Conservation (phyloP, 164 flowering plant genomes). For the Nymphaea thermarum region DNA sequence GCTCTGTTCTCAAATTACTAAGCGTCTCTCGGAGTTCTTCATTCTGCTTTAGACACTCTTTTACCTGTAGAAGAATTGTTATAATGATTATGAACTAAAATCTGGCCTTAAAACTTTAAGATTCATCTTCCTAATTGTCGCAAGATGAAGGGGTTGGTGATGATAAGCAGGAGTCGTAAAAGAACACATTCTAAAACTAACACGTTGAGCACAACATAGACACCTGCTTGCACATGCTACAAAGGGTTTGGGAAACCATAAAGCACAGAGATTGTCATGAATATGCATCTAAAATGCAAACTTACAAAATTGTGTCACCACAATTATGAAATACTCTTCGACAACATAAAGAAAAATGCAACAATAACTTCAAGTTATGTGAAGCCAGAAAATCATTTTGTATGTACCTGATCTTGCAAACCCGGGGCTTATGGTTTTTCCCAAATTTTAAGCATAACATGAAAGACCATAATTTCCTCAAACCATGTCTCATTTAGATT, state of each 20-base stretch:
- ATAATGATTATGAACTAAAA: neutral
- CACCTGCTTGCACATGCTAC: neutral
- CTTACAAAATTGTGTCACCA: too few relatives aligned
- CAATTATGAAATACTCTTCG: too few relatives aligned
- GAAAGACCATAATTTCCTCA: too few relatives aligned
- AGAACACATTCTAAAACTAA: neutral
- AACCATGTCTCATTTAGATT: too few relatives aligned
- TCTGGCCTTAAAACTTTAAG: neutral
- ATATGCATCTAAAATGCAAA: too few relatives aligned
- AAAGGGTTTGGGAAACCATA: neutral
- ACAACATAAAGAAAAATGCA: too few relatives aligned
- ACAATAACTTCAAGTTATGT: too few relatives aligned
- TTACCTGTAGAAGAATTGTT: slow-evolving; percentile 36
- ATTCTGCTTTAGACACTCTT: slow-evolving; percentile 76
- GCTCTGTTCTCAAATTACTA: slow-evolving; percentile 60
- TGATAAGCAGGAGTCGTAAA: neutral
- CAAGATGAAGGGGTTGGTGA: neutral
- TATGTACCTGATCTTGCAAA: too few relatives aligned
- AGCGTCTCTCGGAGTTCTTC: slow-evolving; percentile 64
- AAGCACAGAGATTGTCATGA: too few relatives aligned
- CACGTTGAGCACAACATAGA: neutral
- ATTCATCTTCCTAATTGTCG: neutral
- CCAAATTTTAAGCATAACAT: too few relatives aligned
- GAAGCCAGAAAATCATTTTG: too few relatives aligned
- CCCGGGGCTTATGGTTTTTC: too few relatives aligned